phyloP scores from a whole-genome alignment of 2,329 filamentous ascomycete genomes.

The Aspergillus tanneri region DNA sequence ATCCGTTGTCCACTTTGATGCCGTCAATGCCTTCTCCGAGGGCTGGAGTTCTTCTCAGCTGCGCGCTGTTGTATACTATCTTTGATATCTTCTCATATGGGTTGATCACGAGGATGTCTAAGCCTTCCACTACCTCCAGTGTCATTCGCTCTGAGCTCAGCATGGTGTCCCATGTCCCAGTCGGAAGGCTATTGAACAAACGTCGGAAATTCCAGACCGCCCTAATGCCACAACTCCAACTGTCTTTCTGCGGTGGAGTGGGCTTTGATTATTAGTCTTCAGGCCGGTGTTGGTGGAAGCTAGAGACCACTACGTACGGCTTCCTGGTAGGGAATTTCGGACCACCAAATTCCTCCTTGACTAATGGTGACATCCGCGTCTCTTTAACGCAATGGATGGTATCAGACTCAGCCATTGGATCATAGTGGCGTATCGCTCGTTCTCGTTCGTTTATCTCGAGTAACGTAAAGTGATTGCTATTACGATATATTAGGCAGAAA shows the following conservation, averaged over 20 bases:
- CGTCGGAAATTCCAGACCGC: constrained; percentile 22
- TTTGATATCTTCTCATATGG: too few species aligned
- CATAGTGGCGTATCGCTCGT: constrained; percentile 25
- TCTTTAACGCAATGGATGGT: constrained; percentile 16
- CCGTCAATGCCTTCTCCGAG: too few species aligned
- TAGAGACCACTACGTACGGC: constrained; percentile 19
- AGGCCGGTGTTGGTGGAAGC: constrained; percentile 2
- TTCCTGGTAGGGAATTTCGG: constrained; percentile 25
- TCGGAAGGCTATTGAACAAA: constrained; percentile 19
- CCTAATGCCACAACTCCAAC: constrained; percentile 23
- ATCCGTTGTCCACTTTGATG: too few species aligned
- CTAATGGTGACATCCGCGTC: constrained; percentile 17
- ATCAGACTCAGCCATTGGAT: constrained; percentile 19
- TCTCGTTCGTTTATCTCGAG: constrained; percentile 28
- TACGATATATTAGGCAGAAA: constrained; percentile 21
- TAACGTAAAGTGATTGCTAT: constrained; percentile 23
- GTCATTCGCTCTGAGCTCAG: constrained; percentile 21
- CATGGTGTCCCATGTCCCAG: constrained; percentile 16
- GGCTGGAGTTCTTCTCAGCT: too few species aligned
- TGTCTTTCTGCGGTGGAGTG: constrained; percentile 21
- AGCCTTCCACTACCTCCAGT: constrained; percentile 20
- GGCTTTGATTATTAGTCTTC: constrained; percentile 9
- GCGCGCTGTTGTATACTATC: too few species aligned
- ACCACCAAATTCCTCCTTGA: constrained; percentile 25
- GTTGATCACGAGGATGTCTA: too few species aligned